Evolutionary conservation across 2,329 filamentous ascomycete species (phyloP).

Genomic region (Cladosporium austrohemisphaericum): DNA sequence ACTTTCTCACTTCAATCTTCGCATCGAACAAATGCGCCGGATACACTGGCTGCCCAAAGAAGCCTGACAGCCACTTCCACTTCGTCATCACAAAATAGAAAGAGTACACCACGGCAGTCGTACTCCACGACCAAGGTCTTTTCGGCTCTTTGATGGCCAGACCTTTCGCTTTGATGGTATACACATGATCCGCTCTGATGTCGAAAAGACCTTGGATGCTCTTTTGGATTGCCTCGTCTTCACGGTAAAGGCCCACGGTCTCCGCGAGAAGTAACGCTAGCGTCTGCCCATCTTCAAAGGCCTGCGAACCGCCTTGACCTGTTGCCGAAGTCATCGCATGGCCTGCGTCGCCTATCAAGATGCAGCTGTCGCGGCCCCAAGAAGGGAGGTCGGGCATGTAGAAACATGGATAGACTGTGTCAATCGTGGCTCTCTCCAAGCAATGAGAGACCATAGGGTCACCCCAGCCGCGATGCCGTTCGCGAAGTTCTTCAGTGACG

Average conservation of each 20-base stretch:
- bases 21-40: constrained; percentile 1
- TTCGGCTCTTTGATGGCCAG: constrained; percentile 1
- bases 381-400: constrained; percentile 44
- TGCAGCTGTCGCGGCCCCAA: constrained; percentile 31
- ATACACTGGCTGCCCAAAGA: neutral
- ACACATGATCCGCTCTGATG: neutral
- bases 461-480: constrained; percentile 44
- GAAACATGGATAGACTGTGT: constrained; percentile 35
- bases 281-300: constrained; percentile 5
- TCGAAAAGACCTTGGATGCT: constrained; percentile 21
- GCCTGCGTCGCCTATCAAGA: constrained; percentile 37
- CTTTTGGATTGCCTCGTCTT: constrained; percentile 18
- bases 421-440: constrained; percentile 39
- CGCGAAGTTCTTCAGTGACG: constrained; percentile 36
- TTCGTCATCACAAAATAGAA: constrained; percentile 8
- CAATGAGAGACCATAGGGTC: constrained; percentile 37
- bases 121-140: constrained; percentile 6
- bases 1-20: neutral
- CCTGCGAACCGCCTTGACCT: constrained; percentile 6
- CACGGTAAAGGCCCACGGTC: neutral
- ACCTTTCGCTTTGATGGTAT: neutral
- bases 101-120: neutral
- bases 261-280: constrained; percentile 31
- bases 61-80: neutral
- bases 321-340: constrained; percentile 37